These are phyloP conservation scores for Primulina eburnea DNA, from an alignment of 257 asterid species.

Conservation along the genomic window DNA sequence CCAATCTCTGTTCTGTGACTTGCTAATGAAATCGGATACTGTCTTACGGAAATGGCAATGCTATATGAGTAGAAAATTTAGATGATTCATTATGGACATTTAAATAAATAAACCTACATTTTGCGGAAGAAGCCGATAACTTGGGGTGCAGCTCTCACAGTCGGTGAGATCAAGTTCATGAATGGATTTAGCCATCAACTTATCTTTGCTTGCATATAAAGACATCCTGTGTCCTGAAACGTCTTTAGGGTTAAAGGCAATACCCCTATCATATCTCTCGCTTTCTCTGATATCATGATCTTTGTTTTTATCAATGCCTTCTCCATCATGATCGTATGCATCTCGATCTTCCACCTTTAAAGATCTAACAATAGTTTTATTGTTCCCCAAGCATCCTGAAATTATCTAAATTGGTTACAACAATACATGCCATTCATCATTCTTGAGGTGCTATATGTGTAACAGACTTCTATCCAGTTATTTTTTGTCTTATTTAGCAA, in stretches of 20 bases:
- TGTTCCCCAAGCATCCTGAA: constrained; percentile 62
- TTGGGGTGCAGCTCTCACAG: constrained; percentile 84
- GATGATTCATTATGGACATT: constrained; percentile 21
- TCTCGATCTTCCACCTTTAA: constrained; percentile 50
- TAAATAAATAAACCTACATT: constrained; percentile 50
- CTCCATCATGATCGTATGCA: constrained; percentile 50
- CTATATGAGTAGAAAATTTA: constrained; percentile 30
- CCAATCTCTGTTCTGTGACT: constrained; percentile 75
- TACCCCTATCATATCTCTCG: constrained; percentile 57
- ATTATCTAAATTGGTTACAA: constrained; percentile 26
- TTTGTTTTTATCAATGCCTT: constrained; percentile 45
- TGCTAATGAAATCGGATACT: constrained; percentile 82
- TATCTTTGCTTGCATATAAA: constrained; percentile 63
- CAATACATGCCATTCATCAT: constrained; percentile 12
- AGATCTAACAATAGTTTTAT: constrained; percentile 39
- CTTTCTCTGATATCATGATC: constrained; percentile 54
- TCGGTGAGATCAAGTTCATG: constrained; percentile 94
- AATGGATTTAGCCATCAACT: constrained; percentile 68
- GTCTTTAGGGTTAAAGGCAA: constrained; percentile 46
- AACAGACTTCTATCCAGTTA: not conserved
- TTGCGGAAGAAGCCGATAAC: constrained; percentile 90
- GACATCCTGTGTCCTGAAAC: constrained; percentile 55
- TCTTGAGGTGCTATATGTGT: constrained; percentile 15
- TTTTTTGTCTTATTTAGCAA: constrained; percentile 3
- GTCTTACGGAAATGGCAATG: constrained; percentile 28